Evolutionary conservation across 2,329 filamentous ascomycete species (phyloP).

Genomic region (Botrytis tulipae): DNA sequence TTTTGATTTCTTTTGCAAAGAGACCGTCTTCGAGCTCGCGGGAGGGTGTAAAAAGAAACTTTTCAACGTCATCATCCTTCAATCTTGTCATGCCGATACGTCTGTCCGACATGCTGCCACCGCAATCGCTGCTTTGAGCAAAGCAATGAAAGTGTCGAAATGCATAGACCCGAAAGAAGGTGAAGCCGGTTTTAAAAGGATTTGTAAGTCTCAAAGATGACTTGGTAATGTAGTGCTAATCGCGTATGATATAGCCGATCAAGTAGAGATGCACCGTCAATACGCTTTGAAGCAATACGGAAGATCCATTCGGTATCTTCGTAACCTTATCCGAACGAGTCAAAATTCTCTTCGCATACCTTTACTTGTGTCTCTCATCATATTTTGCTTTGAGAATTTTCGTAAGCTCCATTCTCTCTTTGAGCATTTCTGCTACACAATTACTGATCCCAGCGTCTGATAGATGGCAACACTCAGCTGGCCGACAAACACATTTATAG

Average conservation of each 20-base stretch:
- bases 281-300: conserved; percentile 30
- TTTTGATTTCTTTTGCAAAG: conserved; percentile 29
- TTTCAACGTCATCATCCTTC: conserved; percentile 28
- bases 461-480: conserved; percentile 24
- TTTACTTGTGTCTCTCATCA: conserved; percentile 30
- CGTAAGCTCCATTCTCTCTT: conserved; percentile 1
- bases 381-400: conserved; percentile 31
- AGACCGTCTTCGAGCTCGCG: conserved; percentile 26
- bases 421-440: background rate
- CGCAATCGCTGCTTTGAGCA: conserved; percentile 29
- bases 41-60: conserved; percentile 24
- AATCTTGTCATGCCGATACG: conserved; percentile 24
- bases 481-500: conserved; percentile 25
- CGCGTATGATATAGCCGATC: background rate
- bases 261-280: conserved; percentile 22
- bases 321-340: conserved; percentile 13
- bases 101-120: conserved; percentile 25
- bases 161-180: background rate
- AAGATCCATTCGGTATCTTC: conserved; percentile 26
- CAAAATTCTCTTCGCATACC: conserved; percentile 26
- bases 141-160: conserved; percentile 21
- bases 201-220: conserved; percentile 8
- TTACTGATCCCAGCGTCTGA: background rate
- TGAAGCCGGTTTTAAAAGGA: conserved; percentile 1
- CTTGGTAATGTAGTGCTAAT: conserved; percentile 2